Evolutionary conservation across 768 basidiomycete genomes (phyloP).

Genomic region (Tulasnella calospora): DNA sequence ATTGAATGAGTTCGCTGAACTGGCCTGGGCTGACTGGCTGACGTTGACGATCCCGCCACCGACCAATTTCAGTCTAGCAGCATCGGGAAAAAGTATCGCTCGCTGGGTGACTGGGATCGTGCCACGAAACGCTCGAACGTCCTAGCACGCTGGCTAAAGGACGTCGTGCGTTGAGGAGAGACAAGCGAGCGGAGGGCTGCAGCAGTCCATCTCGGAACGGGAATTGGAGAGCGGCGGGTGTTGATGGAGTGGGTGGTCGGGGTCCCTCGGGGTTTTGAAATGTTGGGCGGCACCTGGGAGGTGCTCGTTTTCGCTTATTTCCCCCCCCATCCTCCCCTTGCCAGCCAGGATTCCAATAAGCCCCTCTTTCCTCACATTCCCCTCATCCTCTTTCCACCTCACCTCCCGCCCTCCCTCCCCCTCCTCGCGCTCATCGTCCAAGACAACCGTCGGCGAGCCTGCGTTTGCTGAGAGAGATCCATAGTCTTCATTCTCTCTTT

Average conservation of each 20-base stretch:
- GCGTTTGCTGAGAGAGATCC: background rate
- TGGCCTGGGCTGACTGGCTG: background rate
- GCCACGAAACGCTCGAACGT: background rate
- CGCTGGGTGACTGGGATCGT: background rate
- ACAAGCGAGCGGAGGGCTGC: background rate
- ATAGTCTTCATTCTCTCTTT: background rate
- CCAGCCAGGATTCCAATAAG: background rate
- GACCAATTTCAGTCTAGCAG: no score
- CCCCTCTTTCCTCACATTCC: background rate
- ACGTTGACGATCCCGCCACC: background rate
- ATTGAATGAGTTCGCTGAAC: background rate
- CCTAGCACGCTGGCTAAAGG: background rate
- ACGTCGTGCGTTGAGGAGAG: no score
- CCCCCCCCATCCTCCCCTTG: background rate
- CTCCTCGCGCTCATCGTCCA: background rate
- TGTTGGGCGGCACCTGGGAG: background rate
- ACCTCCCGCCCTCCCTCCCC: background rate
- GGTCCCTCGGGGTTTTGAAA: background rate
- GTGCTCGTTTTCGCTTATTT: background rate
- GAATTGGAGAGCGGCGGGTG: background rate
- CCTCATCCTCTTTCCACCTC: background rate
- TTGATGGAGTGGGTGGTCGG: background rate
- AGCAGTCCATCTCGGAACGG: background rate
- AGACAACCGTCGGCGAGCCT: background rate
- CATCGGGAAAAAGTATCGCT: no score